Percentiles rank a stretch among this genome's conserved stretches.
Evolutionary conservation across 2,329 filamentous ascomycete genomes (phyloP).

Genomic region (Pseudogymnoascus pannorum): DNA sequence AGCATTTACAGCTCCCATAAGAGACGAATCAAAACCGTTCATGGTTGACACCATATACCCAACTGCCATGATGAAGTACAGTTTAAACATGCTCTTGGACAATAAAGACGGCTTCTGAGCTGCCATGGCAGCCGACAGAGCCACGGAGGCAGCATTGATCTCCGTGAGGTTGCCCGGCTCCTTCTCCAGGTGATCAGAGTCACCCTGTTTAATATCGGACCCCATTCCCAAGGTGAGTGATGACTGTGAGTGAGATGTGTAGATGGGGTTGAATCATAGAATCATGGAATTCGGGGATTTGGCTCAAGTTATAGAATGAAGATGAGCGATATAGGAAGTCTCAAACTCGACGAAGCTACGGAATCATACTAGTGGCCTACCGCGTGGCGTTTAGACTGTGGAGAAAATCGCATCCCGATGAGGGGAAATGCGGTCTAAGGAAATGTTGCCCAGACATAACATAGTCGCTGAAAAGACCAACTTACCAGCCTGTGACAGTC

Average conservation of each 20-base stretch:
- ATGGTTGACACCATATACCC: constrained; percentile 41
- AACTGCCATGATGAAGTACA: constrained; percentile 34
- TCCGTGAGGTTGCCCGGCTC: constrained; percentile 20
- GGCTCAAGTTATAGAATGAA: not conserved
- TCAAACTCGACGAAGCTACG: not conserved
- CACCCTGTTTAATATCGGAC: not conserved
- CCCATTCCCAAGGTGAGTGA: not conserved
- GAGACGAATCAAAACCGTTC: constrained; percentile 41
- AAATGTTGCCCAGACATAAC: not conserved
- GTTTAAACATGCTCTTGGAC: constrained; percentile 29
- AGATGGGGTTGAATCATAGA: not conserved
- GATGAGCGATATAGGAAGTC: not conserved
- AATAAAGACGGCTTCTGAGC: constrained; percentile 31
- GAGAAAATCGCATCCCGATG: not conserved
- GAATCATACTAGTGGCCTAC: not conserved
- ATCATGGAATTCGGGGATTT: not conserved
- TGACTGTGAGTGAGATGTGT: not conserved
- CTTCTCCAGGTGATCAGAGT: constrained; percentile 15
- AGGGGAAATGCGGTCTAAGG: not conserved
- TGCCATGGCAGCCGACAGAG: constrained; percentile 30
- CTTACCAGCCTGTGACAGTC: not conserved
- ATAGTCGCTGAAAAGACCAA: no score
- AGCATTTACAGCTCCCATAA: constrained; percentile 32
- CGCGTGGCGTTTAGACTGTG: not conserved
- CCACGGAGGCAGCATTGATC: constrained; percentile 32